These are phyloP conservation scores for Aspergillus fructus DNA, from an alignment of 2,329 filamentous ascomycete species.

Conservation along the genomic window DNA sequence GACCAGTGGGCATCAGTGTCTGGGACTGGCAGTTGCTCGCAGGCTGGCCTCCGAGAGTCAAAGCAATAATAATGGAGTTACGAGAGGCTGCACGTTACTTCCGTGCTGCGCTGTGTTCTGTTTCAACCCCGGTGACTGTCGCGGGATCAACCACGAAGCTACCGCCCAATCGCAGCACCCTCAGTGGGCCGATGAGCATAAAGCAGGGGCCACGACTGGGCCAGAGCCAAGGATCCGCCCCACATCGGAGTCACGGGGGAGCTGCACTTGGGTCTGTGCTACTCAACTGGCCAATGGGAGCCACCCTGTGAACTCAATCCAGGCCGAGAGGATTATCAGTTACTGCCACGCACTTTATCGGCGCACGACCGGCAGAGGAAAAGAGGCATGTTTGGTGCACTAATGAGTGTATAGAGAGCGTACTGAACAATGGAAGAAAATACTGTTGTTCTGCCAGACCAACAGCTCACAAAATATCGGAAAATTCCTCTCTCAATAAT, in stretches of 20 bases:
- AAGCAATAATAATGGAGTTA: neutral
- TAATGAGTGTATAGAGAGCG: neutral
- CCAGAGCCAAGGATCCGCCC: constrained; percentile 16
- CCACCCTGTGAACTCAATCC: constrained; percentile 4
- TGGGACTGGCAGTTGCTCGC: neutral
- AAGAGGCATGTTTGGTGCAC: neutral
- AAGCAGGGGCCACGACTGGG: constrained; percentile 25
- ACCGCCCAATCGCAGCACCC: neutral
- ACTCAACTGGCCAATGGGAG: neutral
- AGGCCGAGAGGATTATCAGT: neutral
- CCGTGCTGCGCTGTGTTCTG: neutral
- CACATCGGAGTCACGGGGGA: constrained; percentile 16
- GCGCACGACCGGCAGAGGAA: neutral
- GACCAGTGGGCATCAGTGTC: too few relatives aligned
- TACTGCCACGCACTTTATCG: constrained; percentile 7
- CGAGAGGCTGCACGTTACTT: constrained; percentile 8
- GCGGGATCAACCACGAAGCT: constrained; percentile 22
- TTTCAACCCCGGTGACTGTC: constrained; percentile 19
- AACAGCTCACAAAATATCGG: neutral
- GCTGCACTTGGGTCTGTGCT: constrained; percentile 15
- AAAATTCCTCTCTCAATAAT: neutral
- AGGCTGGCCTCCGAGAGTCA: neutral
- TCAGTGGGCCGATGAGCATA: constrained; percentile 9
- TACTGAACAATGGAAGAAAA: neutral
- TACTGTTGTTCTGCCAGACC: neutral